A percentile compares a stretch with the other conserved stretches of the same genome.
These are phyloP conservation scores for Verticillium isaacii DNA, from an alignment of 2,329 filamentous ascomycete genomes.

Conservation along the genomic window DNA sequence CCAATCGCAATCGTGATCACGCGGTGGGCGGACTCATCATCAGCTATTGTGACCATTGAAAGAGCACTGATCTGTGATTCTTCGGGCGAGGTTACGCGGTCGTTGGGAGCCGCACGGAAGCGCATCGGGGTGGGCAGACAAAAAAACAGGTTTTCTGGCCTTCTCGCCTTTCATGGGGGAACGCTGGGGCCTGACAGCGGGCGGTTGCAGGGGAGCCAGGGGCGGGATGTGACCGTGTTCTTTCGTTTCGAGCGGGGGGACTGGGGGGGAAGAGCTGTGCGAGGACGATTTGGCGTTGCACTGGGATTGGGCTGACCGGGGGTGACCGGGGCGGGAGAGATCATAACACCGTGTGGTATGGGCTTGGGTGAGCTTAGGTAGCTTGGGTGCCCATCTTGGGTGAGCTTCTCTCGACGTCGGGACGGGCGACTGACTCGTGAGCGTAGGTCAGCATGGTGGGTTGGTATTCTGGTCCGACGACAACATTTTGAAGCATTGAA, in stretches of 20 bases:
- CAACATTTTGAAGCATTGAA: neutral
- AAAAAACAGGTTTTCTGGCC: neutral
- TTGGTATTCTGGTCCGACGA: neutral
- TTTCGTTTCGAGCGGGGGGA: slow-evolving; percentile 74
- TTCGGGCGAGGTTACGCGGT: neutral
- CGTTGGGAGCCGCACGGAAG: neutral
- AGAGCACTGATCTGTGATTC: neutral
- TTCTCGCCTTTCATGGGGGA: neutral
- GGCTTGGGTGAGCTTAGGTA: neutral
- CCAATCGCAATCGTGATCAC: neutral
- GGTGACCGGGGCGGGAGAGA: neutral
- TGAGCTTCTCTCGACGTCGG: neutral
- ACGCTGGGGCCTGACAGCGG: neutral
- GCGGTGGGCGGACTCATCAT: neutral
- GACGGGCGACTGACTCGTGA: neutral
- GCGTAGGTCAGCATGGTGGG: neutral
- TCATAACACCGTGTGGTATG: neutral
- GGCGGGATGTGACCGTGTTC: slow-evolving; percentile 64
- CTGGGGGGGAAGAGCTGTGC: neutral
- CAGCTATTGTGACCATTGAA: neutral
- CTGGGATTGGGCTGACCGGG: neutral
- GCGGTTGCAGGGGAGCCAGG: slow-evolving; percentile 42
- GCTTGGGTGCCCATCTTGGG: too few species aligned
- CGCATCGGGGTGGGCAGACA: neutral
- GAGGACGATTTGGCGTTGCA: neutral